Evolutionary conservation across 208 protist genomes (phyloP), one percentile per base, ranked within the genome.

Genomic region (Plasmodiophora brassicae): DNA sequence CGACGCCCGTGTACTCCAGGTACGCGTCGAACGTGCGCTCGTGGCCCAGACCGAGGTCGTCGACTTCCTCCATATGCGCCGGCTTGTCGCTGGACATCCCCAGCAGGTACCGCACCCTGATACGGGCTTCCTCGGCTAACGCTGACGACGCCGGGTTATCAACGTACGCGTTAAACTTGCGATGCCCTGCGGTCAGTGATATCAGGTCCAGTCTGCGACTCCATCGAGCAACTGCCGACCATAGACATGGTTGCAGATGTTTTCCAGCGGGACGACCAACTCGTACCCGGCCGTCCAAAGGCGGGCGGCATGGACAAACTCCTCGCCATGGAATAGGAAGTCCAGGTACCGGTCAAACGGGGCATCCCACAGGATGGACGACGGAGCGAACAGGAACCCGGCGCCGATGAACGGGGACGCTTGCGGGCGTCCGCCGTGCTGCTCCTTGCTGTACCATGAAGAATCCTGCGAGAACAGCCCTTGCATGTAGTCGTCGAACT

Each of bases 401-500:
- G 65, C 65, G n/a, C 65, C 65, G 14, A 78, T n/a, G n/a, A 78
- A 78, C 65, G 65, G 65, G 14, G 65, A 78, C 65, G 14, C 65
- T 38, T 78, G 65, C n/a, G 65, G 65, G 32, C 14, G 5, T 32
- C 65, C 65, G 10, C n/a, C 14, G 41, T 78, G 65, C 10, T 78
- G 10, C 14, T 5, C n/a, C 14, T 5, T 78, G 10, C 5, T 5
- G n/a, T 78, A 78, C 65, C 65, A 78, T n/a, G 14, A 5, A 14
- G 65, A 78, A 78, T 78, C 65, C 41, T 78, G 65, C 10, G 65
- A 78, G 65, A 78, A 78, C n/a, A 78, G 65, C 32, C 65, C 65
- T 32, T 78, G 5, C 65, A 78, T 78, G n/a, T 78, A 78, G n/a
- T 78, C 65, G n/a, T 78, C 65, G 65, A 78, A 78, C n/a, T 78